Base-by-base conservation (phyloP, 257 asterid genomes). In the Nicotiana benthamiana region DNA sequence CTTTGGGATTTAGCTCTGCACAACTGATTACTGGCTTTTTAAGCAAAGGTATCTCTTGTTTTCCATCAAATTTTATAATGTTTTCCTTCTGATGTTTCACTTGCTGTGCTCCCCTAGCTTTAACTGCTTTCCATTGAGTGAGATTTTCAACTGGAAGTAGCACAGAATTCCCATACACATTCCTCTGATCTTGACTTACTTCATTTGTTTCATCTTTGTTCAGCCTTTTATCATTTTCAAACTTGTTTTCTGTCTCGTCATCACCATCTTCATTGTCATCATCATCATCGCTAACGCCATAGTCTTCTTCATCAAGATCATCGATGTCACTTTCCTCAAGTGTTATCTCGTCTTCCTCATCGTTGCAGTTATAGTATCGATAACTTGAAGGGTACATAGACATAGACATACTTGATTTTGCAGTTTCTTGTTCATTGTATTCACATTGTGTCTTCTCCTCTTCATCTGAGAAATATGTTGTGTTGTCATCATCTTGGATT, bases 141-240 rank as follows among this genome's bases (percentile, higher is more conserved):
- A 93, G 86, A 83, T 92, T 92, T 83, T 93, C 96, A 57, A 93
- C 90, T 62, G 93, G 96, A 86, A 77, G 89, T n/a, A 93, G 91
- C 89, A 93, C 95, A 17, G 89, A 85, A 27, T 3, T 75, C 20
- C 46, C 88, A 52, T 63, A 76, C 52, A 56, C 54, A 24, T 26
- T 57, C 36, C 82, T 83, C 24, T 26, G 16, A 74, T 48, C 27
- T 48, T n/a, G 61, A 48, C 82, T 83, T 86, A 22, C 79, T 83
- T 64, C 89, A 59, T 24, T 75, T 80, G 34, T 17, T 52, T 4
- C 46, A 64, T 51, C 70, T 82, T 10, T 85, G 80, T 83, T 79
- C 86, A n/a, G 54, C 28, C 70, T 79, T 59, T 54, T 66, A 62
- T 62, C 54, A 48, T 43, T 16, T 86, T 83, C 81, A 83, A 53